phyloP scores from a whole-genome alignment of 1,284 basidiomycete species.

The Gomphus bonarii region DNA sequence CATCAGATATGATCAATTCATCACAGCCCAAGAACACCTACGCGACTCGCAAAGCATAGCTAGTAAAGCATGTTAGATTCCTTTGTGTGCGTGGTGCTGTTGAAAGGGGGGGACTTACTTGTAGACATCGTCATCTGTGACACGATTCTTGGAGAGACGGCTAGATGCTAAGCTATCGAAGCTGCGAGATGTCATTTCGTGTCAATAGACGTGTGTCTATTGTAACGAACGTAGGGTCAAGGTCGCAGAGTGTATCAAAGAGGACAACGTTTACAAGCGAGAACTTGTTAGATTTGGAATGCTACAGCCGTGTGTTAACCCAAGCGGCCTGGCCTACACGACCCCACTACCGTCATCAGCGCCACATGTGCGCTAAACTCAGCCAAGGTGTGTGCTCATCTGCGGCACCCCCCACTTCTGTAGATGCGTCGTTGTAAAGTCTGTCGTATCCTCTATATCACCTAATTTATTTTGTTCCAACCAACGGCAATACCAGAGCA shows the following conservation, averaged over 20 bases:
- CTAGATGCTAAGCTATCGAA: conserved; percentile 55
- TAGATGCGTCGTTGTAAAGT: too few relatives aligned
- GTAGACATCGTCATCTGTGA: conserved; percentile 74
- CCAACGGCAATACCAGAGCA: too few relatives aligned
- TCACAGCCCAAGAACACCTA: conserved; percentile 28
- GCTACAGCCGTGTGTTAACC: background rate
- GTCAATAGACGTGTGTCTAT: background rate
- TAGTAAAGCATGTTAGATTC: conserved; percentile 21
- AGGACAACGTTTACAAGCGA: background rate
- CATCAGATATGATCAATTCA: conserved; percentile 12
- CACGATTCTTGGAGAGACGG: conserved; percentile 60
- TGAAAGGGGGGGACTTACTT: conserved; percentile 39
- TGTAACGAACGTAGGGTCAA: background rate
- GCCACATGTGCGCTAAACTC: background rate
- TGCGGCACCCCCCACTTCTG: too few relatives aligned
- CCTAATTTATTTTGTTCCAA: too few relatives aligned
- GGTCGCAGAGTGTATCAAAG: background rate
- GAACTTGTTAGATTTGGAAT: background rate
- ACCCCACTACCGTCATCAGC: background rate
- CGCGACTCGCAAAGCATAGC: conserved; percentile 72
- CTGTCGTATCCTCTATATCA: too few relatives aligned
- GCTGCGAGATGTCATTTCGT: conserved; percentile 26
- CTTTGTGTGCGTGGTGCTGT: background rate
- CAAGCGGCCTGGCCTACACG: background rate
- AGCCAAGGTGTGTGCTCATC: too few relatives aligned